phyloP scores from a whole-genome alignment of 1,284 basidiomycete genomes.

The Irpex sp. region DNA sequence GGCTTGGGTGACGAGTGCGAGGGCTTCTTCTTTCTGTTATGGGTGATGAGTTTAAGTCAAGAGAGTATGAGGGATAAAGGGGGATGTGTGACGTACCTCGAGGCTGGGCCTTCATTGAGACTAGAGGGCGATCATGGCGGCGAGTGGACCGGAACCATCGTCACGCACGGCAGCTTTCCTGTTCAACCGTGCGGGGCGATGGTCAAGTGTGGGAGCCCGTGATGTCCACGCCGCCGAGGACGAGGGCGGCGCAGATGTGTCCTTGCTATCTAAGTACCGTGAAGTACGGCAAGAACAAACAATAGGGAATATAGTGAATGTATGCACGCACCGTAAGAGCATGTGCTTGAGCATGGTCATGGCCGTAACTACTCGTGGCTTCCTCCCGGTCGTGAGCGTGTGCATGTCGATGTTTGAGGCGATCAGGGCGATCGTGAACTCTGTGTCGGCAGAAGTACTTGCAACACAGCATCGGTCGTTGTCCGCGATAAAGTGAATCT shows the following conservation, averaged over 20 bases:
- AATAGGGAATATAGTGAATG: no score
- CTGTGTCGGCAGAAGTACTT: conserved; percentile 97
- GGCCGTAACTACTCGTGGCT: conserved; percentile 82
- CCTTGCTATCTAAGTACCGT: conserved; percentile 75
- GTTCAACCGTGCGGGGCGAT: conserved; percentile 98
- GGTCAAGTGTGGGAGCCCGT: conserved; percentile 94
- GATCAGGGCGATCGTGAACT: conserved; percentile 92
- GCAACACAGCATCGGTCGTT: conserved; percentile 97
- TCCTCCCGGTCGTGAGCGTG: conserved; percentile 78
- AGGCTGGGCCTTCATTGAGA: conserved; percentile 82
- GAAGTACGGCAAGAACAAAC: conserved; percentile 16
- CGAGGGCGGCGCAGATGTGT: conserved; percentile 92
- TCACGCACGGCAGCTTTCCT: conserved; percentile 98
- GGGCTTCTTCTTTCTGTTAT: conserved; percentile 73
- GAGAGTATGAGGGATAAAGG: no score
- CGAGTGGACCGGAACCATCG: conserved; percentile 95
- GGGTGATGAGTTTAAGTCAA: no score
- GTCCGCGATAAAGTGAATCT: conserved; percentile 88
- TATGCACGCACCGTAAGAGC: conserved; percentile 61
- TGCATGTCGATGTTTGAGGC: conserved; percentile 93
- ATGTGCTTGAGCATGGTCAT: conserved; percentile 82
- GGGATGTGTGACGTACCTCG: conserved; percentile 55
- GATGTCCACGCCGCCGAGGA: conserved; percentile 93
- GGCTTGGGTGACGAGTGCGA: conserved; percentile 82
- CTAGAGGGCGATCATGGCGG: conserved; percentile 95